These are phyloP conservation scores for Mycena epipterygia DNA, from an alignment of 768 basidiomycete species.

Conservation along the genomic window DNA sequence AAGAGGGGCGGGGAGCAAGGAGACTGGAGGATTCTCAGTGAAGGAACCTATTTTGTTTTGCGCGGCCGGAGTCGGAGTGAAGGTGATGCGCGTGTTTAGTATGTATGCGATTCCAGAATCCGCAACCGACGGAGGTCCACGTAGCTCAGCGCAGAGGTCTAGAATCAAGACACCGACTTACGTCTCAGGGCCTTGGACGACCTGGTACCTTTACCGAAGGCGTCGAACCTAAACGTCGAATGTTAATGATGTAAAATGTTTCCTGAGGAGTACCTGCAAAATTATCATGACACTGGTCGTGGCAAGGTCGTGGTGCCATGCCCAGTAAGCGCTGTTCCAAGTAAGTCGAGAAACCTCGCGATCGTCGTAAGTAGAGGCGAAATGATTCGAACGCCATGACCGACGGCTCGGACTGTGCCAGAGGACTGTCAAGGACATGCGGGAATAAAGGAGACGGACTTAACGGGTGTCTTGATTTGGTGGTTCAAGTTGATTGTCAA, in stretches of 20 bases:
- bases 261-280: conserved; percentile 9
- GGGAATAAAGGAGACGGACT: not conserved
- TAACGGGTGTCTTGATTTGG: not conserved
- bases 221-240: conserved; percentile 14
- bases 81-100: not conserved
- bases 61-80: not conserved
- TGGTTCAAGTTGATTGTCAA: not conserved
- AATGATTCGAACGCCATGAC: not conserved
- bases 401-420: not conserved
- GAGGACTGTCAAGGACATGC: not conserved
- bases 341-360: too few relatives aligned
- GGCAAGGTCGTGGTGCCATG: too few relatives aligned
- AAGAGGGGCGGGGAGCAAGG: not conserved
- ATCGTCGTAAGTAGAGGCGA: too few relatives aligned
- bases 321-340: too few relatives aligned
- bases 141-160: conserved; percentile 18
- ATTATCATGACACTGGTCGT: not conserved
- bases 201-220: not conserved
- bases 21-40: not conserved
- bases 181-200: conserved; percentile 4
- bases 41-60: not conserved
- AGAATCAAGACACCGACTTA: conserved; percentile 17
- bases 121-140: conserved; percentile 24
- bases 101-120: conserved; percentile 9
- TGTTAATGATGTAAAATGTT: not conserved